Evolutionary conservation across 768 basidiomycete species (phyloP), one percentile per base, ranked within the genome.

Genomic region (Mycena latifolia): DNA sequence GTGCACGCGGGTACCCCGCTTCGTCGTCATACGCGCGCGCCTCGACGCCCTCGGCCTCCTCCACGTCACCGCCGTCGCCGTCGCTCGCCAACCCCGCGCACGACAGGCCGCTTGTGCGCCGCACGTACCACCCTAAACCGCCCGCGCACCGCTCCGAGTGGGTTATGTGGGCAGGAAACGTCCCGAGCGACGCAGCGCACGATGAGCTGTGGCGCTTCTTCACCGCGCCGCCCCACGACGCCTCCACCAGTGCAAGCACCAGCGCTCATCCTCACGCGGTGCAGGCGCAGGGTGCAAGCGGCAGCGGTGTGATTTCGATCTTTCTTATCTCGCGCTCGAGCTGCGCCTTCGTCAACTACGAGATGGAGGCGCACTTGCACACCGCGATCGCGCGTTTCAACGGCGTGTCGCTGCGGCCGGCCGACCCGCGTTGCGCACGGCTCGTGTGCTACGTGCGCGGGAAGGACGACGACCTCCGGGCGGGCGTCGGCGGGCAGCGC

Each of bases 111-210:
- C 24, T 50, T 33, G 72, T 78, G 27, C 88, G 89, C 47, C 84
- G 85, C 10, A 73, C 84, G 24, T 91, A 89, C 69, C 91, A 92
- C 67, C 91, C 91, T 2, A 89, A 87, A 57, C 86, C 89, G 0
- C 91, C 92, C 17, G 79, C 87, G 7, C 83, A 91, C 55, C 86
- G 93, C 15, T 94, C 93, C 3, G 93, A 94, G 61, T 96, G 92
- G 93, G 95, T 95, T 1, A 94, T 95, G 93, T 98, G 96, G 96
- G 90, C 89, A 11, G 96, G 96, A 10, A 98, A 98, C 74, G 91
- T 98, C 4, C 93, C 94, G 3, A 84, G 84, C 8, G 93, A 96
- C 71, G 89, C 93, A 17, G 88, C 87, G 3, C 86, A 94, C 62
- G 90, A 94, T 68, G 96, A 98, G 72, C 81, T 98, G 6, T 93